A percentile compares a stretch with the other conserved stretches of the same genome.
Evolutionary conservation across 2,329 filamentous ascomycete genomes (phyloP).

Genomic region (Arthrobotrys megalospora): DNA sequence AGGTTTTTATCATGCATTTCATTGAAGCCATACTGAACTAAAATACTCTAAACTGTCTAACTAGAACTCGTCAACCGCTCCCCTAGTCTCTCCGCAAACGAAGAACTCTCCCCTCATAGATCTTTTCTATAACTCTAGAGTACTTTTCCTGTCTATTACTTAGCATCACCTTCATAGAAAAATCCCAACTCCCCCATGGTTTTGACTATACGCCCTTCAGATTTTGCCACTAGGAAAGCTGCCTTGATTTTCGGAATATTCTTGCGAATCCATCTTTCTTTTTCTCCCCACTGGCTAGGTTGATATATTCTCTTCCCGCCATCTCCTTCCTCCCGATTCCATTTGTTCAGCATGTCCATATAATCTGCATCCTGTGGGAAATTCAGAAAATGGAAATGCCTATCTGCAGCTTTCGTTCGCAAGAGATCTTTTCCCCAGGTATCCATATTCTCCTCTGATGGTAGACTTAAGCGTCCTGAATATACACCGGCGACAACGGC

Average conservation of each 20-base stretch:
- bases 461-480: slow-evolving; percentile 78
- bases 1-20: too few relatives aligned
- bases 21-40: too few relatives aligned
- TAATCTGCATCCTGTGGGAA: slow-evolving; percentile 77
- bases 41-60: too few relatives aligned
- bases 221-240: slow-evolving; percentile 73
- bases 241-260: slow-evolving; percentile 79
- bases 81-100: too few relatives aligned
- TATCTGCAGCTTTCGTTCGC: slow-evolving; percentile 69
- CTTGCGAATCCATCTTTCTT: slow-evolving; percentile 80
- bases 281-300: slow-evolving; percentile 80
- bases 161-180: slow-evolving; percentile 68
- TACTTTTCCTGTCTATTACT: background rate
- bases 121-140: too few relatives aligned
- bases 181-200: slow-evolving; percentile 82
- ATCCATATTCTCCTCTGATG: slow-evolving; percentile 76
- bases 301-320: slow-evolving; percentile 73
- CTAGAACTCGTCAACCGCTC: too few relatives aligned
- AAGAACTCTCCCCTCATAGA: too few relatives aligned
- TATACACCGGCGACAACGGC: slow-evolving; percentile 83
- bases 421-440: slow-evolving; percentile 78
- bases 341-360: slow-evolving; percentile 78
- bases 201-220: slow-evolving; percentile 76
- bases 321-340: slow-evolving; percentile 70
- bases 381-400: slow-evolving; percentile 71